Evolutionary conservation across 176 grass and related monocot species (phyloP), one percentile per base, ranked within the genome.

Genomic region (Oryza meridionalis): DNA sequence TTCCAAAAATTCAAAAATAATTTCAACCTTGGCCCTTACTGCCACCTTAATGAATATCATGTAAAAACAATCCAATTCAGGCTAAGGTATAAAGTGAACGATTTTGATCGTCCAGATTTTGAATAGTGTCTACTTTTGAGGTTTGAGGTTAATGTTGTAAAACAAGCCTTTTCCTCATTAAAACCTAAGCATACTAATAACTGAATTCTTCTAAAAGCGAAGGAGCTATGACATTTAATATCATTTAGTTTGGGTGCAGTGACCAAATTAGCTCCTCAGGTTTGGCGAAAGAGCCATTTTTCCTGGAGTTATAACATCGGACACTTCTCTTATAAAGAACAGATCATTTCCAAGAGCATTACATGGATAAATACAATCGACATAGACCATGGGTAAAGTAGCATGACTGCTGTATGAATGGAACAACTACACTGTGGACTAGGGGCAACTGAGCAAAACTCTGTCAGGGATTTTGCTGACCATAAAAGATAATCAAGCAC

Each of bases 401-500:
- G 22, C 4, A 65, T 65, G 4, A 14, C 10, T 19, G 6, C 33
- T 19, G 14, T 38, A 69, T 69, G 32, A 69, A 69, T 21, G 14
- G 67, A 69, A 37, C 67, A 69, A 9, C 8, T 19, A 37, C 32
- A 6, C 7, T 13, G 4, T 68, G 12, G 33, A 15, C 43, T 11
- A 44, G 43, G 9, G 43, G 43, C 31, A 8, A 35, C 12, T 32
- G 31, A 68, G 66, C 4, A 67, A 68, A 15, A 68, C 66, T 68
- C 9, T 10, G 6, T 35, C 17, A 37, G 31, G 66, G 66, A 68
- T 35, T 68, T 35, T 68, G 2, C 13, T 38, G 7, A 33, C 1
- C 16, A 31, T 66, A 24, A n/a, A 61, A 53, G 17, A 24, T 65
- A 67, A 85, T 59, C 11, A 69, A 85, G 59, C 6, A 69, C 16